Base-by-base conservation (phyloP, 1,139 yeast genomes). In the Yamadazyma triangularis region DNA sequence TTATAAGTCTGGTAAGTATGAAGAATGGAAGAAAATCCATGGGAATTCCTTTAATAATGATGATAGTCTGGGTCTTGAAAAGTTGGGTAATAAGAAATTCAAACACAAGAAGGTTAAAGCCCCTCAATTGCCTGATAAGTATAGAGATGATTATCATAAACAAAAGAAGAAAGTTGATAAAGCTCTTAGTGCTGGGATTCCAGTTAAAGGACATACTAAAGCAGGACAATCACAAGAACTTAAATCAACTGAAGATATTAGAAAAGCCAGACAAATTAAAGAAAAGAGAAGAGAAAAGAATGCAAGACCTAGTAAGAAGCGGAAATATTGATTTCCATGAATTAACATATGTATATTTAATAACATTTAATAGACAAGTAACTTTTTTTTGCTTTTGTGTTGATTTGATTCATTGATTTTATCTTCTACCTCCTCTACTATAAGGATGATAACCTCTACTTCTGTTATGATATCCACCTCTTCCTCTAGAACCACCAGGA, bases 41-140 rank as follows among this genome's bases (percentile, higher is more conserved):
- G 41, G 42, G 9, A 29, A 38, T 19, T 26, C 25, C 11, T 24
- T 22, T 19, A 26, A 23, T 13, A 31, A 29, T 22, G 47, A 46
- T 21, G 56, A 53, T 27, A 50, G 47, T 26, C 40, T 39, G 15
- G 25, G 23, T 18, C 20, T 18, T 11, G 34, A 41, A 28, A n/a
- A 21, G 13, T 46, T 52, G 23, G 37, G 40, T 27, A 32, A 38
- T 35, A 32, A 38, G 10, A 69, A 68, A 45, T 84, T 77, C 67
- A 77, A 79, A 56, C 98, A 93, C 53, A 80, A 79, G 44, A 75
- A 75, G 49, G 64, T 64, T 28, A 74, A 75, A 43, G 91, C 96
- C 2, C 99, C 99, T 29, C 85, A 78, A 53, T 64, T 82, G 29
- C 96, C 97, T 9, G 96, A 88, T 51, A 88, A 75, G 59, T 79